phyloP scores from a whole-genome alignment of 139 green algal genomes.

The Chlorella ohadii region DNA sequence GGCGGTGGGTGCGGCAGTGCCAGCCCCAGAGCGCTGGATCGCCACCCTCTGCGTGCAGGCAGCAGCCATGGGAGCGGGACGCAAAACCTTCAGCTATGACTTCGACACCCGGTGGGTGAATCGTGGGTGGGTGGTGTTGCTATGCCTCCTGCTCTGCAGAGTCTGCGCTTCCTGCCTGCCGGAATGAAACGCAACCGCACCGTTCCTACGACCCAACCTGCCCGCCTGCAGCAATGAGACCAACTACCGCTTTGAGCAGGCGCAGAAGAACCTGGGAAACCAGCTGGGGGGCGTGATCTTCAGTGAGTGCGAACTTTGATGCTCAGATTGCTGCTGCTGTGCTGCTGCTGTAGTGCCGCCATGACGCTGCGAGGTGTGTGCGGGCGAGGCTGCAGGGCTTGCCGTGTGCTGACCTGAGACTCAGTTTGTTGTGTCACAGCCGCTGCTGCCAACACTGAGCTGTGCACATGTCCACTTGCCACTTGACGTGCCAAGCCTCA shows the following conservation, averaged over 20 bases:
- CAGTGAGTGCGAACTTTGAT: constrained; percentile 21
- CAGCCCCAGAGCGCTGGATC: background rate
- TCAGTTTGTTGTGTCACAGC: too few species aligned
- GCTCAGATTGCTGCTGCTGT: too few species aligned
- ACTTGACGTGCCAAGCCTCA: background rate
- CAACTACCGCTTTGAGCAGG: constrained; percentile 42
- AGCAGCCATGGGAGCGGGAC: constrained; percentile 41
- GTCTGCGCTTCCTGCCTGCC: too few species aligned
- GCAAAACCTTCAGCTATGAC: constrained; percentile 50
- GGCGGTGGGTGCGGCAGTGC: too few species aligned
- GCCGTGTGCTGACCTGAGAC: too few species aligned
- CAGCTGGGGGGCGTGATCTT: constrained; percentile 57
- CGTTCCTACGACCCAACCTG: background rate
- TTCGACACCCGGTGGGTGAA: constrained; percentile 26
- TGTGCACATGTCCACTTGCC: too few species aligned
- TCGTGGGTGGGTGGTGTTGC: too few species aligned
- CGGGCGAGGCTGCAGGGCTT: too few species aligned
- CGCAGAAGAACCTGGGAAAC: constrained; percentile 46
- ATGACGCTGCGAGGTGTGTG: too few species aligned
- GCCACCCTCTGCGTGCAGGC: background rate
- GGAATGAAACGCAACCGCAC: background rate
- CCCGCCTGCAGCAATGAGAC: background rate
- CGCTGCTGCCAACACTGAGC: too few species aligned
- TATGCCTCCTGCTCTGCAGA: too few species aligned
- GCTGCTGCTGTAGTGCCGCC: too few species aligned